Evolutionary conservation across 305 asterid genomes (phyloP), one percentile per base, ranked within the genome.

Genomic region (Nicotiana rustica): DNA sequence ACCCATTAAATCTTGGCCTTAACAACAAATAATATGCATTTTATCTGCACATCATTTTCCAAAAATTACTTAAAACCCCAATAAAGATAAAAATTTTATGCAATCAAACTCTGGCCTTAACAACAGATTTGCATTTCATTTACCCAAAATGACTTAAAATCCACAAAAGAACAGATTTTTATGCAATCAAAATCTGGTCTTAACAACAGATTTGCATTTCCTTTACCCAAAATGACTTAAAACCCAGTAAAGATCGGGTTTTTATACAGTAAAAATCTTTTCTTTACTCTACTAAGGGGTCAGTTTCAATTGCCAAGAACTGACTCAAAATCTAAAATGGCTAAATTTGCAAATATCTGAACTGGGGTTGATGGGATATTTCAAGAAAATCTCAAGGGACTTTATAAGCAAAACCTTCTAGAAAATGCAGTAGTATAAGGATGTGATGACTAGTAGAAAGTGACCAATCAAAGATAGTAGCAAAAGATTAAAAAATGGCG

Each of bases 1-100:
- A 19, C 92, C 92, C 92, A 89, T 89, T 61, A 77, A 35, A 57
- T 33, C 10, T 25, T 82, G 55, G 49, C 35, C n/a, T 69, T 65
- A 60, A 17, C 77, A 61, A 82, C 52, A 82, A 81, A 83, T 82
- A 33, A 3, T 33, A 83, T 80, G 75, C 85, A 85, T 83, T 76
- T 82, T 79, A 83, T 82, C 41, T 19, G 10, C 57, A 33, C 35
- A 33, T 33, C 35, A 33, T 33, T 33, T 33, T 3, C 56, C 69
- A 31, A 38, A 44, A 77, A 59, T 56, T 35, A 13, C 31, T 33
- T 57, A 35, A 67, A 25, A 71, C 38, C 17, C 41, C 18, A 60
- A 44, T 55, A 52, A n/a, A 81, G 76, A 52, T 31, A 1, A 29
- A 44, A 67, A 0, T 25, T 25, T 80, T 55, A 56, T 31, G 57